These are phyloP conservation scores for Cordyceps cicadae DNA, from an alignment of 2,329 filamentous ascomycete genomes.

Conservation along the genomic window DNA sequence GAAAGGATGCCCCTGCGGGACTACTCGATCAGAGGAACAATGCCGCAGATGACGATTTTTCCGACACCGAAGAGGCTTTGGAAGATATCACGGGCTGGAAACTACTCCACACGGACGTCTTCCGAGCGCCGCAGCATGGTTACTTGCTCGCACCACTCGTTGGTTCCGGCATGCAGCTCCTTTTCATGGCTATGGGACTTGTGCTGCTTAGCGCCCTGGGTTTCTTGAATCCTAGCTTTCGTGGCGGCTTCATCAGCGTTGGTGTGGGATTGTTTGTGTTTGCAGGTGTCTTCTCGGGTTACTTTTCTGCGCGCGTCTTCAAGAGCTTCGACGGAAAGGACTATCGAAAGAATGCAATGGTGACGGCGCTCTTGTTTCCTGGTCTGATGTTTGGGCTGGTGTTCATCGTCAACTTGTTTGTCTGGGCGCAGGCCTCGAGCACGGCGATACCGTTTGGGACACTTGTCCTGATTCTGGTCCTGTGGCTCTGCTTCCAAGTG, in stretches of 20 bases:
- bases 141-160: slow-evolving; percentile 70
- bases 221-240: slow-evolving; percentile 75
- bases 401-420: slow-evolving; percentile 78
- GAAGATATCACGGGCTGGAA: slow-evolving; percentile 88
- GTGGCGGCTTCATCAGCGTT: slow-evolving; percentile 82
- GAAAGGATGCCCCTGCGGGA: slow-evolving; percentile 48
- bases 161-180: slow-evolving; percentile 77
- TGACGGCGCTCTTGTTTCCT: slow-evolving; percentile 71
- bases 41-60: slow-evolving; percentile 49
- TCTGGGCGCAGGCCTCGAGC: slow-evolving; percentile 83
- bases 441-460: slow-evolving; percentile 81
- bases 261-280: slow-evolving; percentile 76
- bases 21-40: slow-evolving; percentile 53
- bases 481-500: slow-evolving; percentile 82
- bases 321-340: slow-evolving; percentile 71
- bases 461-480: slow-evolving; percentile 59
- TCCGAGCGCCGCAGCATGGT: slow-evolving; percentile 63
- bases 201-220: slow-evolving; percentile 67
- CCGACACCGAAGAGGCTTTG: slow-evolving; percentile 47
- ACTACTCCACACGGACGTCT: slow-evolving; percentile 79
- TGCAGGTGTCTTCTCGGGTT: slow-evolving; percentile 76
- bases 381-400: slow-evolving; percentile 66
- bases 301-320: slow-evolving; percentile 77
- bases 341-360: slow-evolving; percentile 67
- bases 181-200: slow-evolving; percentile 71